Conservation (phyloP, 139 green algal species). For the Chlorella sp. region DNA sequence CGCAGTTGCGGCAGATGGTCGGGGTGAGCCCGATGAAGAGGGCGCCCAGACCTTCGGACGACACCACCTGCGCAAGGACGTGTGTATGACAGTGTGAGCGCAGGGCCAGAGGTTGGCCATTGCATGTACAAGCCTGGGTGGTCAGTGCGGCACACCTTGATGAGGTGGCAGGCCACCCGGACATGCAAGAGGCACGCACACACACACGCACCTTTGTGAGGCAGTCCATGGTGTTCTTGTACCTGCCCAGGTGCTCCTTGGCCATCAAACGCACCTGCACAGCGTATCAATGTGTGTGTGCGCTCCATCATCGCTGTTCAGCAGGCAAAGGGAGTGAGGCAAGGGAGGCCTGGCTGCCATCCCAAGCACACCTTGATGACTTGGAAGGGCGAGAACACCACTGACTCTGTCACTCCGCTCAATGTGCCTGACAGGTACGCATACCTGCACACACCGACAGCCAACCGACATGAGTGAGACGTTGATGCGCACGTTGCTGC, state of each 20-base stretch:
- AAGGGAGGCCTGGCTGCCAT: too few species aligned
- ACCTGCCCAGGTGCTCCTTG: conserved; percentile 50
- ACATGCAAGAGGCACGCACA: too few species aligned
- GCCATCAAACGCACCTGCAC: conserved; percentile 49
- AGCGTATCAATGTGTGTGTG: background rate
- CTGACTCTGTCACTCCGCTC: conserved; percentile 33
- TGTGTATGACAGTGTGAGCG: too few species aligned
- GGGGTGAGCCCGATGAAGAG: conserved; percentile 38
- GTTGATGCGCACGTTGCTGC: background rate
- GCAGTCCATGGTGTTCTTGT: conserved; percentile 47
- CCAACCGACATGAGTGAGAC: background rate
- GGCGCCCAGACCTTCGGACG: conserved; percentile 26
- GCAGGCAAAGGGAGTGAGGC: too few species aligned
- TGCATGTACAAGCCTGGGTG: too few species aligned
- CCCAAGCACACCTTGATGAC: conserved; percentile 41
- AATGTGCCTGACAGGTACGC: conserved; percentile 31
- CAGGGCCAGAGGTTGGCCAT: too few species aligned
- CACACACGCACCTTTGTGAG: conserved; percentile 19
- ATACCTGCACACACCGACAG: background rate
- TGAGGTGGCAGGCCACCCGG: too few species aligned
- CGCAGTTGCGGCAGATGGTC: conserved; percentile 44
- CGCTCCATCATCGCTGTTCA: too few species aligned
- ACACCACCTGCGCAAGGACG: conserved; percentile 34
- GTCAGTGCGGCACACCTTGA: too few species aligned
- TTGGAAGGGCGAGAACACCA: conserved; percentile 52